Conservation (phyloP, 305 asterid genomes). For the Fraxinus sp. region DNA sequence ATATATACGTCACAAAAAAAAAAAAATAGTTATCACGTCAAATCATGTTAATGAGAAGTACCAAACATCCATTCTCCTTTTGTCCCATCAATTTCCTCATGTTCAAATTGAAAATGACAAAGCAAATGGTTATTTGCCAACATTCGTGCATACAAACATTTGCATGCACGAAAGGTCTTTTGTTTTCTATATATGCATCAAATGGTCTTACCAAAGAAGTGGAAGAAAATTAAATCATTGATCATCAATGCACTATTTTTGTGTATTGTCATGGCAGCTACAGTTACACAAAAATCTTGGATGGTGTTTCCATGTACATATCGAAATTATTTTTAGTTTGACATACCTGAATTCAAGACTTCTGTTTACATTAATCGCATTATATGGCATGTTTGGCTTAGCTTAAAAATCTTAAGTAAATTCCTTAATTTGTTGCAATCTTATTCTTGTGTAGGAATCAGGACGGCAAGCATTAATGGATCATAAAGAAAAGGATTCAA, state of each 20-base stretch:
- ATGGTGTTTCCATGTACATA: background rate
- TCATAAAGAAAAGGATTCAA: background rate
- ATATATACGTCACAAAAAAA: background rate
- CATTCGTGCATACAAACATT: background rate
- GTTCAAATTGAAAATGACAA: background rate
- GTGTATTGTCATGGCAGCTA: background rate
- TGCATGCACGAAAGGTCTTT: background rate
- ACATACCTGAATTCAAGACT: background rate
- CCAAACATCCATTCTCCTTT: background rate
- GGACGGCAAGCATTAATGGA: background rate
- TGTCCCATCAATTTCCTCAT: background rate
- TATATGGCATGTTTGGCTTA: background rate
- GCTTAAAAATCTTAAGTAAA: background rate
- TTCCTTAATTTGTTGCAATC: background rate
- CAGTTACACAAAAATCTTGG: background rate
- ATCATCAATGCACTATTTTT: too few relatives aligned
- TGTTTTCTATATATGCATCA: background rate
- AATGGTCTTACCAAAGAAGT: background rate
- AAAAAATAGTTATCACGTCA: background rate
- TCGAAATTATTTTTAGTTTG: background rate
- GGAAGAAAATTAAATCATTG: background rate
- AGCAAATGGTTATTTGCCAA: background rate
- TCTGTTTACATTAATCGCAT: background rate
- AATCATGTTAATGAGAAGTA: background rate
- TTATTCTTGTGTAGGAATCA: slow-evolving; percentile 14